These are phyloP conservation scores for Cyberlindnera euphorbiae DNA, from an alignment of 805 yeast species.

Conservation along the genomic window DNA sequence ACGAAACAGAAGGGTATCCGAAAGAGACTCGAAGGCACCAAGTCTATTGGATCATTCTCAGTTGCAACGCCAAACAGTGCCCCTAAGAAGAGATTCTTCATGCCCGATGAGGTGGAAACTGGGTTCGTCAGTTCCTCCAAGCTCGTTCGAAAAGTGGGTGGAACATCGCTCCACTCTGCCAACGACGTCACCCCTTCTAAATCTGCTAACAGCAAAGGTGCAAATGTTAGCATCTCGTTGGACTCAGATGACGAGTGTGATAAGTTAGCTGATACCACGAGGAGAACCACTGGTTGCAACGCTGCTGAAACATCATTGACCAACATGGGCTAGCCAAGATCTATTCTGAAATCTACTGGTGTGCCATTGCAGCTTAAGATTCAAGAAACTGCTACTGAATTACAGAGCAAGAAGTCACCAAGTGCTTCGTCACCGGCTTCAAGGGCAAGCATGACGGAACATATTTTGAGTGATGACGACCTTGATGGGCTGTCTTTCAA, in stretches of 20 bases:
- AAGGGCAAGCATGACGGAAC: too few relatives aligned
- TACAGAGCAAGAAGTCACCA: too few relatives aligned
- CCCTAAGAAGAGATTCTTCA: constrained; percentile 48
- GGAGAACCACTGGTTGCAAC: neutral
- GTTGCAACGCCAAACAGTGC: constrained; percentile 14
- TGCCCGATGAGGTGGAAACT: constrained; percentile 68
- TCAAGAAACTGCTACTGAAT: too few relatives aligned
- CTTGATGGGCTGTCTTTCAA: too few relatives aligned
- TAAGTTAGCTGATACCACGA: neutral
- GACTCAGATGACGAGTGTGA: constrained; percentile 15
- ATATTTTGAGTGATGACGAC: too few relatives aligned
- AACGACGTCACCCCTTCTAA: too few relatives aligned
- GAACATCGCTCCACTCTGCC: too few relatives aligned
- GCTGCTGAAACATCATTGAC: neutral
- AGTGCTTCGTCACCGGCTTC: too few relatives aligned
- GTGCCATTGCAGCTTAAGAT: too few relatives aligned
- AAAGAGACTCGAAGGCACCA: constrained; percentile 3
- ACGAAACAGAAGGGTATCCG: constrained; percentile 2
- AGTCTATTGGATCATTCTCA: constrained; percentile 12
- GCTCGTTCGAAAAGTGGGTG: constrained; percentile 34
- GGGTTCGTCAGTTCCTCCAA: constrained; percentile 55
- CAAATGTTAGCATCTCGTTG: constrained; percentile 11
- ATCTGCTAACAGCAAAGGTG: neutral
- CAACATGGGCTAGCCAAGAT: too few relatives aligned
- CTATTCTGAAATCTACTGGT: too few relatives aligned